Evolutionary conservation across 1,139 yeast species (phyloP).

Genomic region (Kodamaea fungicola): DNA sequence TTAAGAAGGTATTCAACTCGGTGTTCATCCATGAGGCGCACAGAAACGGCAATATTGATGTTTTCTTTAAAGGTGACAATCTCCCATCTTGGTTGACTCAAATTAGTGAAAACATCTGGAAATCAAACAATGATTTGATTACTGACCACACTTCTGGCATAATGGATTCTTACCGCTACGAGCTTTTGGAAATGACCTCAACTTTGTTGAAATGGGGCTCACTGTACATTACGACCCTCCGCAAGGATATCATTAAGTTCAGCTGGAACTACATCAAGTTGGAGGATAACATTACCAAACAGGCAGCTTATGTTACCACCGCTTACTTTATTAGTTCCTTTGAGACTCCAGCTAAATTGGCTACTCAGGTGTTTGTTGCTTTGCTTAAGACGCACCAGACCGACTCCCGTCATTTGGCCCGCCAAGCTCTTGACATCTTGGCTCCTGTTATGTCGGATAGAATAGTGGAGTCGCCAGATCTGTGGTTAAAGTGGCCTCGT

Average conservation of each 20-base stretch:
- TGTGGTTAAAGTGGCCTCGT: constrained; percentile 96
- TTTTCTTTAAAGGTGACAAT: constrained; percentile 37
- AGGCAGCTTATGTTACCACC: constrained; percentile 88
- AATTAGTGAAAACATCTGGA: constrained; percentile 72
- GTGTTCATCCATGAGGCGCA: constrained; percentile 63
- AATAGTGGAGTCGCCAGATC: constrained; percentile 57
- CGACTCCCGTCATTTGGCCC: constrained; percentile 80
- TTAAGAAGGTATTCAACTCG: constrained; percentile 65
- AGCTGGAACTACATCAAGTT: constrained; percentile 91
- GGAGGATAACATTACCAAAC: constrained; percentile 87
- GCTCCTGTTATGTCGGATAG: constrained; percentile 87
- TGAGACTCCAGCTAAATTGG: constrained; percentile 86
- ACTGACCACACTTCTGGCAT: constrained; percentile 64
- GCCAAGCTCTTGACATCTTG: constrained; percentile 81
- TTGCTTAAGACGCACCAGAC: constrained; percentile 79
- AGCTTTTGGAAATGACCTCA: constrained; percentile 78
- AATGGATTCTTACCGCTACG: constrained; percentile 72
- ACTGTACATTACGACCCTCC: constrained; percentile 52
- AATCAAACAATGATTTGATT: constrained; percentile 51
- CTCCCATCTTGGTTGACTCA: constrained; percentile 58
- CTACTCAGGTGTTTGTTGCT: constrained; percentile 90
- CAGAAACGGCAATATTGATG: constrained; percentile 45
- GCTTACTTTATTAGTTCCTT: constrained; percentile 82
- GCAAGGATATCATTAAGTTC: constrained; percentile 87
- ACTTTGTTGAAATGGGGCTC: constrained; percentile 72